Evolutionary conservation across 2,329 filamentous ascomycete genomes (phyloP), one percentile per base, ranked within the genome.

Genomic region (Colletotrichum kahawae): DNA sequence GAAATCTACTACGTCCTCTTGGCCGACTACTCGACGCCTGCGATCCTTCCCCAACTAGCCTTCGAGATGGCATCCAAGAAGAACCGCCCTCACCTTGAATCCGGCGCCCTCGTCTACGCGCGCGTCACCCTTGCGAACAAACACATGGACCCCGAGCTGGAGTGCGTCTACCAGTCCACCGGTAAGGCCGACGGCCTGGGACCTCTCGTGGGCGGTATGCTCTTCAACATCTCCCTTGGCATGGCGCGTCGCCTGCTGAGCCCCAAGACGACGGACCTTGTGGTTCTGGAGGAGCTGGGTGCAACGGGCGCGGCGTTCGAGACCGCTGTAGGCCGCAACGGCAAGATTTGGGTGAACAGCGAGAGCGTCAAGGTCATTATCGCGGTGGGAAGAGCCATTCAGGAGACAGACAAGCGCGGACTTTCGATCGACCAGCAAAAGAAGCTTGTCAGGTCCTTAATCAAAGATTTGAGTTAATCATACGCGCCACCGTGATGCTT

Each of bases 31-130:
- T 90, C 90, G 5, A 81, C 88, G 3, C 85, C 90, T 73, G 95
- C 94, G 1, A 87, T 94, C 21, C 92, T 98, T 1, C 95, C 95
- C 0, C 94, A 98, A 78, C 90, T 98, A 24, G 92, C 95, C n/a
- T 99, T 99, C 83, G 96, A 98, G 84, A 92, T 93, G 77, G 97
- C 95, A 21, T 95, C 94, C 59, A 97, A 96, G 84, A 98, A 98
- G 86, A 98, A 95, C 4, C 90, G 96, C 2, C 97, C 97, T 0
- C 90, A 95, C 77, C 90, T 98, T 57, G 87, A 89, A 33, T 81
- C 91, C 16, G 95, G 95, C 48, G 92, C 95, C 67, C 87, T 98
- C 33, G 95, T 98, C 43, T 98, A 98, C 85, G 96, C 96, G 48
- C 94, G 96, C 77, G 92, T 99, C 57, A 88, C 91, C 33, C 91